Base-by-base conservation (phyloP, 75 land plant genomes). In the Chamaecyparis obtusa region DNA sequence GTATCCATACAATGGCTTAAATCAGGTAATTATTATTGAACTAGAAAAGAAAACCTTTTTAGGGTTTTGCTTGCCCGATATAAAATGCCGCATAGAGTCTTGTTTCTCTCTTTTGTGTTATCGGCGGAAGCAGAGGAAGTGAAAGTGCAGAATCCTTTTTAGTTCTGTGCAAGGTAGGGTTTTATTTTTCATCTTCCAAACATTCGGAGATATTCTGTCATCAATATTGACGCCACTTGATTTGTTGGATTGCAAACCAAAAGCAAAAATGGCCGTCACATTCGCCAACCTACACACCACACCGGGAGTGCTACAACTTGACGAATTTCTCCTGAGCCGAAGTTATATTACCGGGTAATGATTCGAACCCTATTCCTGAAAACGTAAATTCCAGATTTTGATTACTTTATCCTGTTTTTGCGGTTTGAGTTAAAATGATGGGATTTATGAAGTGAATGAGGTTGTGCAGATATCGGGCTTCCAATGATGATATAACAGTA, bases 401-500 rank as follows among this genome's bases (percentile, higher is more conserved):
- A 48, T 15, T 32, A 15, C 33, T 6, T 13, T 33, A 4, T 5
- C 6, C 46, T 5, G 4, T 44, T 44, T 44, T 44, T 44, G 74
- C 74, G 49, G 49, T 75, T 35, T n/a, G 16, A 79, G 17, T 87
- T 74, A 24, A 48, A 32, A 89, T 56, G 15, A 46, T 55, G 16
- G 35, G 44, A 64, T 56, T 83, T 84, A 37, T 76, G 48, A 84
- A 3, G 5, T 60, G 51, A 27, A 74, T 48, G 36, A 8, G 10
- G 49, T 0, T 24, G 33, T 55, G 41, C 92, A 97, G 99, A 56
- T 93, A 92, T 86, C 88, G 91, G 78, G 86, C 96, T 21, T 92
- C 94, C 17, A 93, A 86, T 87, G 99, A 96, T 90, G 99, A 97
- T 84, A 85, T 97, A 19, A 91, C 90, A 75, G 98, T 96, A 2